A percentile compares a stretch with the other conserved stretches of the same genome.
Conservation (phyloP, 768 basidiomycete species). For the Podaxis sp. region DNA sequence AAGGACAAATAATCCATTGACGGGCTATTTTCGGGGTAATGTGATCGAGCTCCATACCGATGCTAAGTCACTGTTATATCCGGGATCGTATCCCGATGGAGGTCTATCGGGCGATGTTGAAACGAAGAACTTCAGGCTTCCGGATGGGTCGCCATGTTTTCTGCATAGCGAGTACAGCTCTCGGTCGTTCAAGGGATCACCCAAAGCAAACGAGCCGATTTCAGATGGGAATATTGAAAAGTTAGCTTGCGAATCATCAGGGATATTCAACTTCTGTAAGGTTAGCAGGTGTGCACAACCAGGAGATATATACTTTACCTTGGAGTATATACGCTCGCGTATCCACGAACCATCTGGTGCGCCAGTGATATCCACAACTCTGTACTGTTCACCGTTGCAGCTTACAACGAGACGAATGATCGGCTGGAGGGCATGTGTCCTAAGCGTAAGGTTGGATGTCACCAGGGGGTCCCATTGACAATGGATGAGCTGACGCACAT, state of each 20-base stretch:
- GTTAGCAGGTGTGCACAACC: not conserved
- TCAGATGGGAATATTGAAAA: constrained; percentile 46
- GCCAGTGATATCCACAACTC: constrained; percentile 44
- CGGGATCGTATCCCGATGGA: constrained; percentile 21
- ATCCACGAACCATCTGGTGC: constrained; percentile 40
- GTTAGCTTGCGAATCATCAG: constrained; percentile 32
- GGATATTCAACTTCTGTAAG: constrained; percentile 34
- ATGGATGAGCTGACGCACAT: constrained; percentile 1
- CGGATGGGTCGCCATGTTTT: constrained; percentile 41
- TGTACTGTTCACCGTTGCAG: constrained; percentile 46
- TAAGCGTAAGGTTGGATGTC: constrained; percentile 1
- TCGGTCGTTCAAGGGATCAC: constrained; percentile 34
- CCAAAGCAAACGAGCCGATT: constrained; percentile 40
- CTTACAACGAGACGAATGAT: constrained; percentile 43
- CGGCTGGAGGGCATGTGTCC: constrained; percentile 24
- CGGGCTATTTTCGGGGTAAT: not conserved
- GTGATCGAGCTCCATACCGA: not conserved
- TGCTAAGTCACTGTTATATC: constrained; percentile 12
- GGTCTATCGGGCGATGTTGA: constrained; percentile 42
- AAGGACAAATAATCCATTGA: constrained; percentile 1
- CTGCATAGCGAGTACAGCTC: constrained; percentile 37
- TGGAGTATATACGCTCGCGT: constrained; percentile 40
- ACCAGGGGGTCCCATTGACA: not conserved
- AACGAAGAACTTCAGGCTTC: constrained; percentile 48
- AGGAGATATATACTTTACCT: constrained; percentile 24